Conservation (phyloP, 2,329 filamentous ascomycete genomes). For the Penicillium paneum region DNA sequence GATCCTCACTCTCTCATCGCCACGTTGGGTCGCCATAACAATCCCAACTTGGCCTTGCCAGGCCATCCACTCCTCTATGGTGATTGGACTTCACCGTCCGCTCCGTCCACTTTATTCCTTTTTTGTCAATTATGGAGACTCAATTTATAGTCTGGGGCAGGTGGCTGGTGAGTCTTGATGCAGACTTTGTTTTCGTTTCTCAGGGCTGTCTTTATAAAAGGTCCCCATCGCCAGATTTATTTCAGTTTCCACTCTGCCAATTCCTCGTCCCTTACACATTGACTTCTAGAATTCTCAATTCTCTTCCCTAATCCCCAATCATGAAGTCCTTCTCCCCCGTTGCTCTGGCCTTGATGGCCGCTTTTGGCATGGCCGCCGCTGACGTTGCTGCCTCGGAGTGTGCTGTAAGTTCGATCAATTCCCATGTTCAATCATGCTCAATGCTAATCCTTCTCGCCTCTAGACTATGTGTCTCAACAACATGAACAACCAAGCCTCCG, state of each 20-base stretch:
- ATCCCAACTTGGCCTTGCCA: background rate
- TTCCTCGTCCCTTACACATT: background rate
- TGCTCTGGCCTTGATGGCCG: slow-evolving; percentile 30
- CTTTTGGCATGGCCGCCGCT: slow-evolving; percentile 26
- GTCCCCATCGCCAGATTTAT: background rate
- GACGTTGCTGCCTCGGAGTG: slow-evolving; percentile 28
- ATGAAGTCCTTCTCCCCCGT: slow-evolving; percentile 35
- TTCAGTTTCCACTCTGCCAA: background rate
- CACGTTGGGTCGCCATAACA: slow-evolving; percentile 23
- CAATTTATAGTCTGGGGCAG: background rate
- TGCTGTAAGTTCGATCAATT: slow-evolving; percentile 24
- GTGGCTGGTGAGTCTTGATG: slow-evolving; percentile 6
- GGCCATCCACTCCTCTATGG: slow-evolving; percentile 5
- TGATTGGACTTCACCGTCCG: slow-evolving; percentile 7
- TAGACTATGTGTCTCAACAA: slow-evolving; percentile 46
- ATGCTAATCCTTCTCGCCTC: background rate
- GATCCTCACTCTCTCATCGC: slow-evolving; percentile 11
- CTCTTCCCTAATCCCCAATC: background rate
- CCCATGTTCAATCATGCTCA: background rate
- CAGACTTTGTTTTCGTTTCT: slow-evolving; percentile 18
- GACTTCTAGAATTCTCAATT: background rate
- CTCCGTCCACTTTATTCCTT: background rate
- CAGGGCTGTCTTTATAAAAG: slow-evolving; percentile 19
- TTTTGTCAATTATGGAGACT: slow-evolving; percentile 1
- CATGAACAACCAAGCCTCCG: slow-evolving; percentile 41